Percentiles rank a stretch among this genome's conserved stretches.
Conservation (phyloP, 805 yeast genomes). For the Dipodascopsis uninucleata region DNA sequence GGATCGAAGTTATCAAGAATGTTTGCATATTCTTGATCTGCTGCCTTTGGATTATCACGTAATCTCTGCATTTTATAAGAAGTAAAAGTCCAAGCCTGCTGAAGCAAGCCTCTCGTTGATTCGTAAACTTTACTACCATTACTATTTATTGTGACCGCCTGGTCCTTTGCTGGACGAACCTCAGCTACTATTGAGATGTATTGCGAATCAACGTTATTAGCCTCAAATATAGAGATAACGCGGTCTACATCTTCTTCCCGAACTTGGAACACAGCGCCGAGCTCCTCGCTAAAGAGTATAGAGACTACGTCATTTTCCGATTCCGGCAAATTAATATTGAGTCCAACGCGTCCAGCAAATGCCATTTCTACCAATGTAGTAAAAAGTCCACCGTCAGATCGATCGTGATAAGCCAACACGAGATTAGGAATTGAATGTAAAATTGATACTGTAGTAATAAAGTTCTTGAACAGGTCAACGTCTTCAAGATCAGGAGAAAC, state of each 20-base stretch:
- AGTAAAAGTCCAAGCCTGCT: conserved; percentile 78
- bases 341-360: conserved; percentile 88
- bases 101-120: conserved; percentile 41
- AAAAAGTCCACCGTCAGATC: conserved; percentile 93
- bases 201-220: conserved; percentile 54
- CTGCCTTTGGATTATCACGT: conserved; percentile 90
- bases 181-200: conserved; percentile 63
- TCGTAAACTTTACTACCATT: conserved; percentile 17
- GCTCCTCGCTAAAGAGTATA: conserved; percentile 81
- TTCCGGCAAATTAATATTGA: conserved; percentile 46
- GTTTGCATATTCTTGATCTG: conserved; percentile 76
- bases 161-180: conserved; percentile 48
- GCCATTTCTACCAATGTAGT: conserved; percentile 91
- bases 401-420: conserved; percentile 88
- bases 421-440: conserved; percentile 60
- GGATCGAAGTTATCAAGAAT: conserved; percentile 82
- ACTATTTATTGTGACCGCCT: conserved; percentile 31
- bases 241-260: conserved; percentile 47
- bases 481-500: conserved; percentile 79
- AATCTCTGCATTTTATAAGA: conserved; percentile 85
- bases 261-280: conserved; percentile 95
- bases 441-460: conserved; percentile 63
- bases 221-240: conserved; percentile 54
- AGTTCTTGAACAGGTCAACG: conserved; percentile 56
- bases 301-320: conserved; percentile 46